Base-by-base conservation (phyloP, 1,284 basidiomycete genomes). In the Ceratobasidium sp. region DNA sequence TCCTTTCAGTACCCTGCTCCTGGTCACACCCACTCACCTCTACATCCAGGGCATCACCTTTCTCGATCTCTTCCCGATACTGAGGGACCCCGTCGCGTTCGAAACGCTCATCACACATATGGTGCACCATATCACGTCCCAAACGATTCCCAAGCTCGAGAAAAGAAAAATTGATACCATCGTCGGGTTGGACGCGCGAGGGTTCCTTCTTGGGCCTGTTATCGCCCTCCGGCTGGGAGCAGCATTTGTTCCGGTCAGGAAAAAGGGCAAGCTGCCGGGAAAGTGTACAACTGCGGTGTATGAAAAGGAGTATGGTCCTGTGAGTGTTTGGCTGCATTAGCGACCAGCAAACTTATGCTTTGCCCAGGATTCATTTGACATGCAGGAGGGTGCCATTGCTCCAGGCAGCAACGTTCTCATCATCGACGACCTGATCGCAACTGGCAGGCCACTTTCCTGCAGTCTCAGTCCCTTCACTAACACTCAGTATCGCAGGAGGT, bases 381-480 rank as follows among this genome's bases (percentile, higher is more conserved):
- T 99, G 88, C 97, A 99, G 82, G 85, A 86, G 49, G 92, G 90
- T 72, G 90, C 92, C 1, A 92, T 99, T 78, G 81, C 87, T 76
- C 85, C 88, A 1, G 94, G 94, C 40, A 91, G 96, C 79, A 92
- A 84, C 72, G 94, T 96, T 36, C 81, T 99, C 49, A 86, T 99
- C 59, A 85, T 99, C 38, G 97, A 99, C 81, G 97, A 99, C 81
- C 85, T 99, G 46, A 95, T 99, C 75, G 97, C 97, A 0, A 99
- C 97, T 53, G 95, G 95, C 91, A 75, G 28, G 83, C 74, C 28
- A 46, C 21, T 23, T 42, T 56, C 16, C 30, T 16, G 40, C 25
- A 40, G 56, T 23, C 38, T 12, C 16, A 33, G 40, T 8, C 14
- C 16, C 2, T 58, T 48, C n/a, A 60, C 49, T 38, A 40, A 69